phyloP scores from a whole-genome alignment of 1,284 basidiomycete species.

The Exobasidium rhododendri region DNA sequence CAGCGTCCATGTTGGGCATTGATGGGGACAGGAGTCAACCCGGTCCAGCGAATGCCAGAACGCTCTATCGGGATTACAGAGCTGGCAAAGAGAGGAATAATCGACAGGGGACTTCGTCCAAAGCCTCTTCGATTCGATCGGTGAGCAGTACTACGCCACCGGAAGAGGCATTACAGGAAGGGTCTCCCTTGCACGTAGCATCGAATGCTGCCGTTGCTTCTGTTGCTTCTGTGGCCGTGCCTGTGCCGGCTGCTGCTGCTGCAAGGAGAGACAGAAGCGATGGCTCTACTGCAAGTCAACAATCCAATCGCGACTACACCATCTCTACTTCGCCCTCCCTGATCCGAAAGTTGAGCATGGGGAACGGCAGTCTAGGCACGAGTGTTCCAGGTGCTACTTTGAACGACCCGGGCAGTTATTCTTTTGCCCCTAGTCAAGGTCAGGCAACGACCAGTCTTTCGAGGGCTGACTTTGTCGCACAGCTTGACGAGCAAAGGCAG shows the following conservation, averaged over 20 bases:
- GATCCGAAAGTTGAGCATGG: background rate
- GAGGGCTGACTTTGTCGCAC: background rate
- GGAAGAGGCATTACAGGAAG: too few relatives aligned
- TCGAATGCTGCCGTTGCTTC: conserved; percentile 20
- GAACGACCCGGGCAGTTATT: background rate
- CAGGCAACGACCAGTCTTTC: background rate
- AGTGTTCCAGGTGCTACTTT: too few relatives aligned
- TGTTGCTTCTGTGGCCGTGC: conserved; percentile 26
- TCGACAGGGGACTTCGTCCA: conserved; percentile 8
- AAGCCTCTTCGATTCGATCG: conserved; percentile 14
- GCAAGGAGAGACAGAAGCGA: background rate
- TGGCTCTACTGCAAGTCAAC: background rate
- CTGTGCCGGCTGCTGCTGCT: conserved; percentile 30
- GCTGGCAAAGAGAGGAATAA: conserved; percentile 2
- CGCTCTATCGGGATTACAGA: conserved; percentile 15
- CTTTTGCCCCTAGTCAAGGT: background rate
- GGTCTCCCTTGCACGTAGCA: background rate
- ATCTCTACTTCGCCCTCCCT: background rate
- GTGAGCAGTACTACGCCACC: background rate
- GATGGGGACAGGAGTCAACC: background rate
- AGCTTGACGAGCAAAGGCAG: too few relatives aligned
- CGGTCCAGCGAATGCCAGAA: conserved; percentile 9
- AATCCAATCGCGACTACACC: background rate
- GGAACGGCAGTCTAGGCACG: background rate
- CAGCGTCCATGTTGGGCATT: too few relatives aligned